Conservation (phyloP, 257 asterid genomes). For the Rhazya stricta region DNA sequence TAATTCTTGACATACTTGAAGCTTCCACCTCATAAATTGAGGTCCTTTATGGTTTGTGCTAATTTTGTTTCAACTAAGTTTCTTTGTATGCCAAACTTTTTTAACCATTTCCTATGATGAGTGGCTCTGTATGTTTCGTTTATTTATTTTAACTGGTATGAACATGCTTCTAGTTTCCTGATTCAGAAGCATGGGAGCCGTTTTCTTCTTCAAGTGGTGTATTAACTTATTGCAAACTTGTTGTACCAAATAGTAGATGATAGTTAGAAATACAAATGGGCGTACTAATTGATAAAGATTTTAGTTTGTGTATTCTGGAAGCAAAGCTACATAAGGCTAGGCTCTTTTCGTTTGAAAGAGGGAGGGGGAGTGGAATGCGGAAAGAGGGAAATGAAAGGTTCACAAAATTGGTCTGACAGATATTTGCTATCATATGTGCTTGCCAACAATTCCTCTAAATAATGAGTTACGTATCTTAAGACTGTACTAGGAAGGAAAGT, state of each 20-base stretch:
- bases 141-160: background rate
- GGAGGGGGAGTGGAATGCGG: background rate
- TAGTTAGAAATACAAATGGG: background rate
- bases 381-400: background rate
- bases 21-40: background rate
- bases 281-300: background rate
- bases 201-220: background rate
- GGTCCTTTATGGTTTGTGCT: background rate
- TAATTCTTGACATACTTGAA: slow-evolving; percentile 21
- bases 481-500: background rate
- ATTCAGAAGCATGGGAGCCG: background rate
- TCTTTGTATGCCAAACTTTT: background rate
- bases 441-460: background rate
- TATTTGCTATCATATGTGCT: background rate
- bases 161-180: background rate
- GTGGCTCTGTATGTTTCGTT: slow-evolving; percentile 5
- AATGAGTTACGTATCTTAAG: background rate
- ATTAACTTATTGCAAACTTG: background rate
- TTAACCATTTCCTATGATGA: background rate
- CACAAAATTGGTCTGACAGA: background rate
- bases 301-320: background rate
- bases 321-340: no score
- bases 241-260: background rate
- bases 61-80: background rate
- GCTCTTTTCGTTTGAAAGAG: background rate